These are phyloP conservation scores for Mortierella antarctica DNA, from an alignment of 192 early-diverging fungal species.

Conservation along the genomic window DNA sequence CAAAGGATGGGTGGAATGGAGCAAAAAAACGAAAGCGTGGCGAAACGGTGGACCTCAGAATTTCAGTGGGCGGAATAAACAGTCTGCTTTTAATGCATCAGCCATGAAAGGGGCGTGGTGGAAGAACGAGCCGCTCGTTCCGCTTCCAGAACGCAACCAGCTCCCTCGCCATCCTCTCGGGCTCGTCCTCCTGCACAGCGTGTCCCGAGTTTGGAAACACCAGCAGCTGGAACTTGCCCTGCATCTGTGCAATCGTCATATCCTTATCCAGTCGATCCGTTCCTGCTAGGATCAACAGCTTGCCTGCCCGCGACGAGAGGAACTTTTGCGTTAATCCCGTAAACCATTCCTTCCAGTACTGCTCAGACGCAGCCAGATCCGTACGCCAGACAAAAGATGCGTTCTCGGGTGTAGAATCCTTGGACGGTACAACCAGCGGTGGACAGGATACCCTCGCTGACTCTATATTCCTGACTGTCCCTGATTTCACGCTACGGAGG, in stretches of 20 bases:
- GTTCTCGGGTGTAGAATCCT: constrained; percentile 13
- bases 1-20: not conserved
- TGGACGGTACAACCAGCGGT: constrained; percentile 60
- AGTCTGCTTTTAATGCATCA: not conserved
- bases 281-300: constrained; percentile 75
- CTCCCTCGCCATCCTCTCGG: constrained; percentile 62
- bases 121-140: constrained; percentile 68
- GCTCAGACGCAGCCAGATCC: constrained; percentile 67
- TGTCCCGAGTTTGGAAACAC: constrained; percentile 78
- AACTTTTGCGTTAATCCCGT: constrained; percentile 77
- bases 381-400: constrained; percentile 68
- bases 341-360: constrained; percentile 80
- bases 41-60: too few species aligned
- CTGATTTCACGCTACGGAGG: constrained; percentile 63
- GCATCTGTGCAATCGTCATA: constrained; percentile 85
- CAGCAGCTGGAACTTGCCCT: constrained; percentile 83
- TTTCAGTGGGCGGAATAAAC: not conserved
- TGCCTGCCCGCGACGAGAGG: constrained; percentile 66
- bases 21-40: not conserved
- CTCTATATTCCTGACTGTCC: constrained; percentile 69
- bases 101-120: constrained; percentile 18
- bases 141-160: constrained; percentile 77
- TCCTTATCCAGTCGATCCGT: constrained; percentile 82
- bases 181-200: constrained; percentile 78
- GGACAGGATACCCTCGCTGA: constrained; percentile 81